Conservation (phyloP, 106 monocot genomes). For the Agapanthus africanus region DNA sequence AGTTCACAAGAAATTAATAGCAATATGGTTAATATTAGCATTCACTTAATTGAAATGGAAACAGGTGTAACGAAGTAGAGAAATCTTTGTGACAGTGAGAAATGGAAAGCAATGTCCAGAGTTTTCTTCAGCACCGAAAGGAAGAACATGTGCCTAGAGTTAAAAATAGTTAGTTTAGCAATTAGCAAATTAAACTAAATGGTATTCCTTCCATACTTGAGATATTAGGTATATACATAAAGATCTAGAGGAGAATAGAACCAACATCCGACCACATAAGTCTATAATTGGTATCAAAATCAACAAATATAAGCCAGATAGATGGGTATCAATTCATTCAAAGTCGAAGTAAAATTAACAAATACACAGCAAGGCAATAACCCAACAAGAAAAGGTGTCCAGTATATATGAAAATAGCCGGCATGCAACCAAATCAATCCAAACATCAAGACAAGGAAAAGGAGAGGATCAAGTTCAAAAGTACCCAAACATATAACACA, state of each 20-base stretch:
- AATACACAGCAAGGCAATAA: background rate
- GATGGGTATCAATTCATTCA: background rate
- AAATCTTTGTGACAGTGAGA: background rate
- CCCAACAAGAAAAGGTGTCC: background rate
- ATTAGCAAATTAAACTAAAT: too few relatives aligned
- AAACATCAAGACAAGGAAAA: background rate
- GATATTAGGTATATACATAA: background rate
- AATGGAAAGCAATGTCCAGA: background rate
- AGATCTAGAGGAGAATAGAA: background rate
- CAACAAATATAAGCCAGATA: background rate
- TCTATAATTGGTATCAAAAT: background rate
- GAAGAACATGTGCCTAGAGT: too few relatives aligned
- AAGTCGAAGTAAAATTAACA: background rate
- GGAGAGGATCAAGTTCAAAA: background rate
- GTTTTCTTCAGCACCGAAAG: too few relatives aligned
- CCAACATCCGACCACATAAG: background rate
- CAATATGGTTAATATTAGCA: background rate
- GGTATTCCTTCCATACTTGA: too few relatives aligned
- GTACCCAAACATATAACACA: background rate
- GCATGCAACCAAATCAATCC: background rate
- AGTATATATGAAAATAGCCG: background rate
- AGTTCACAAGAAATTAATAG: background rate
- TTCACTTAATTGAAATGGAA: background rate
- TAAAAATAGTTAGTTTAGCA: too few relatives aligned
- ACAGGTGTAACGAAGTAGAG: background rate